Base-by-base conservation (phyloP, 2,329 filamentous ascomycete species). In the Didymella arachidicola region DNA sequence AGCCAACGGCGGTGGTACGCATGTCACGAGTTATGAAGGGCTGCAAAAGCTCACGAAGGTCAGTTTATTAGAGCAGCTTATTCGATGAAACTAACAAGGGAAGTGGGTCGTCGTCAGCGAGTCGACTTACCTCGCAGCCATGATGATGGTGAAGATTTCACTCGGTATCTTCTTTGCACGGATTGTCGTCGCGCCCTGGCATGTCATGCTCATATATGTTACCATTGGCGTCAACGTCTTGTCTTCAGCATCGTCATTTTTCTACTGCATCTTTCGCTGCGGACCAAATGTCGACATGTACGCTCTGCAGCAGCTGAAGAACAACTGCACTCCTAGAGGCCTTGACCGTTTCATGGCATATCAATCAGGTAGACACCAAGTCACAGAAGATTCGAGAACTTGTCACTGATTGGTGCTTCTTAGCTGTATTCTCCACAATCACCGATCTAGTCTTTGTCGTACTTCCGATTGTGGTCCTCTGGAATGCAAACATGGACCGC, bases 301-400 rank as follows among this genome's bases (percentile, higher is more conserved):
- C 34, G 67, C 68, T 0, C 48, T 77, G 3, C 65, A 72, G 26
- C 78, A 74, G 10, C 50, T 74, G 0, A 49, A 72, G 12, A 72
- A 78, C 8, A 63, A 73, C 16, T 84, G 82, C 57, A 71, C 82
- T 29, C 62, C 73, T n/a, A 70, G 73, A 11, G 69, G 77, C 4
- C 71, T 83, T 48, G 79, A 89, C 46, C 82, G 84, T 51, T 80
- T 77, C 54, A 78, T 87, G 39, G 82, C 81, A 16, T 84, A 84
- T 59, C 64, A 71, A 38, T 68, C 72, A 53, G 65, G 65, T 66
- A 42, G 30, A 50, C 19, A 16, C 30, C 18, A 7, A n/a, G 8
- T 44, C 1, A 10, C 32, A 36, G 5, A 36, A 32, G 3, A 4
- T 14, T 4, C 30, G 16, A 16, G 30, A 4, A 25, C 22, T 1